Evolutionary conservation across 2,329 filamentous ascomycete genomes (phyloP).

Genomic region (Alternaria consortialis): DNA sequence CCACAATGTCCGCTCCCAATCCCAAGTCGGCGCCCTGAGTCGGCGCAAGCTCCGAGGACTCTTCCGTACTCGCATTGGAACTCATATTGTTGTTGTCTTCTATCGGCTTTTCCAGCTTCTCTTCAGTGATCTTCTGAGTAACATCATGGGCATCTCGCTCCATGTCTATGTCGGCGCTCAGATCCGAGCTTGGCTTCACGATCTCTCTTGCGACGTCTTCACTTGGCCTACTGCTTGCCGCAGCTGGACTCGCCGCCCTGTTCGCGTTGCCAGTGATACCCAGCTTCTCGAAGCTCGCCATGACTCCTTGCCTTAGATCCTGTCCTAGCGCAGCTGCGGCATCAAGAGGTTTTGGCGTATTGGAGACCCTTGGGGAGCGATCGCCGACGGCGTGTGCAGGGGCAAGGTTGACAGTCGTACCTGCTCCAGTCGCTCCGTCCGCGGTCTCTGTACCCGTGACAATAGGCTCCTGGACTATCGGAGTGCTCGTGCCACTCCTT

Average conservation of each 20-base stretch:
- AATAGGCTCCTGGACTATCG: constrained; percentile 42
- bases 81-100: not conserved
- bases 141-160: not conserved
- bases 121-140: not conserved
- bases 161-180: not conserved
- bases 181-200: constrained; percentile 19
- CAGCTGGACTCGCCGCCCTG: constrained; percentile 28
- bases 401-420: constrained; percentile 36
- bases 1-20: constrained; percentile 14
- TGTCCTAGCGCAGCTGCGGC: constrained; percentile 40
- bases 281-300: constrained; percentile 43
- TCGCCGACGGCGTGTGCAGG: constrained; percentile 34
- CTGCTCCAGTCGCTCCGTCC: constrained; percentile 43
- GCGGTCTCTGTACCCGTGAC: constrained; percentile 49
- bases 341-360: constrained; percentile 32
- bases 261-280: constrained; percentile 31
- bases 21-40: constrained; percentile 1
- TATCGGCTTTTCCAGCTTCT: not conserved
- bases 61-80: not conserved
- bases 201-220: constrained; percentile 19
- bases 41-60: not conserved
- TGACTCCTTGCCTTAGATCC: constrained; percentile 42
- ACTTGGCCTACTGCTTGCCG: constrained; percentile 20
- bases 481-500: constrained; percentile 37
- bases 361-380: constrained; percentile 13